Percentiles rank a stretch among this genome's conserved stretches.
Evolutionary conservation across 1,284 basidiomycete genomes (phyloP).

Genomic region (Puccinia triticina): DNA sequence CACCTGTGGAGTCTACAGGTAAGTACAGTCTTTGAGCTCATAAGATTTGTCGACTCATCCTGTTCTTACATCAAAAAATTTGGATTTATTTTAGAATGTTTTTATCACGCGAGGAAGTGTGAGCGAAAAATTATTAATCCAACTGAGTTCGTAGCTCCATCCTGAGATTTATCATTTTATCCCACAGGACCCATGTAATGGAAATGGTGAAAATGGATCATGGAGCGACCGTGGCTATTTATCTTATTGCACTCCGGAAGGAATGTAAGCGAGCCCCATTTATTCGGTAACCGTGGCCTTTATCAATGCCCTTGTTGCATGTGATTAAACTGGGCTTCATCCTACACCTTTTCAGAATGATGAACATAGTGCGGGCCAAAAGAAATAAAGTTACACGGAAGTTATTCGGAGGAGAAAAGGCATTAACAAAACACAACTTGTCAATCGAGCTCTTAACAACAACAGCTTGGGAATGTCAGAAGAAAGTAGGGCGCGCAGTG

Average conservation of each 20-base stretch:
- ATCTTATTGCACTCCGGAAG: conserved; percentile 50
- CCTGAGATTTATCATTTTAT: not conserved
- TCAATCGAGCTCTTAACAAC: conserved; percentile 36
- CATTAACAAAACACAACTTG: conserved; percentile 18
- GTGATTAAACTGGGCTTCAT: not conserved
- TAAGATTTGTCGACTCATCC: not conserved
- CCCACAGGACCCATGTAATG: conserved; percentile 43
- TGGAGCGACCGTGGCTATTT: conserved; percentile 43
- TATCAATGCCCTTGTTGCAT: not conserved
- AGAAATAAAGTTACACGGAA: conserved; percentile 25
- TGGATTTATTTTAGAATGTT: conserved; percentile 25
- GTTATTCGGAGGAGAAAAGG: conserved; percentile 46
- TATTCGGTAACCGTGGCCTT: not conserved
- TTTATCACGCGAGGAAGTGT: conserved; percentile 51
- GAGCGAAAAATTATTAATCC: not conserved
- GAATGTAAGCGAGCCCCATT: conserved; percentile 28
- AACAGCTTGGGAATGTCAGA: conserved; percentile 44
- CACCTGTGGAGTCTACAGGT: conserved; percentile 47
- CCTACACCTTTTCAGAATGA: conserved; percentile 28
- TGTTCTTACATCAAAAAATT: not conserved
- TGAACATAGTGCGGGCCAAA: conserved; percentile 49
- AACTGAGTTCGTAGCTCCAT: not conserved
- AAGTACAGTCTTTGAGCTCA: not conserved
- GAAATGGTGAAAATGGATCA: conserved; percentile 45
- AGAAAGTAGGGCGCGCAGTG: conserved; percentile 29